Conservation (phyloP, 2,329 filamentous ascomycete species). For the Scedosporium dehoogii region DNA sequence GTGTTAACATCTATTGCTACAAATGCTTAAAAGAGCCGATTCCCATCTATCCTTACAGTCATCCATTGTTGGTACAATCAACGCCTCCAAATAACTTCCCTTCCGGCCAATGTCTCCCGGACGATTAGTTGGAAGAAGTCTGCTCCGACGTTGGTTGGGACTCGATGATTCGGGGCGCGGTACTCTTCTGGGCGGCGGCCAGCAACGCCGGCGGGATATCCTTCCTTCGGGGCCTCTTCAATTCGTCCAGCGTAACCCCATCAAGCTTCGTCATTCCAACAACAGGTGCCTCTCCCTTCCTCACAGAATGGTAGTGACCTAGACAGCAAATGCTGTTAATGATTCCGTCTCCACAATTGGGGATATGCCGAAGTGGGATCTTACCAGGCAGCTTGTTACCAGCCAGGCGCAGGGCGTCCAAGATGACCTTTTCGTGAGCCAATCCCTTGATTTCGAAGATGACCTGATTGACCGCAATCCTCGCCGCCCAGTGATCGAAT, state of each 20-base stretch:
- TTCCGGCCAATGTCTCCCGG: neutral
- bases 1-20: too few species aligned
- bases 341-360: neutral
- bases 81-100: neutral
- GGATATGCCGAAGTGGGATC: constrained; percentile 17
- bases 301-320: constrained; percentile 88
- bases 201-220: constrained; percentile 41
- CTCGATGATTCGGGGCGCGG: constrained; percentile 19
- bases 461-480: constrained; percentile 83
- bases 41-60: neutral
- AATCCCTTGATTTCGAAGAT: constrained; percentile 88
- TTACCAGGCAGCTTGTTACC: constrained; percentile 89
- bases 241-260: constrained; percentile 69
- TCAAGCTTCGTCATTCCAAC: constrained; percentile 90
- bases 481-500: constrained; percentile 92
- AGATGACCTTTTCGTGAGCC: constrained; percentile 87
- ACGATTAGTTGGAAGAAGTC: constrained; percentile 14
- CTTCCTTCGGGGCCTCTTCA: constrained; percentile 66
- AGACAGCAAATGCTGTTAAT: constrained; percentile 13
- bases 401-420: constrained; percentile 87
- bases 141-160: constrained; percentile 22
- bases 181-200: constrained; percentile 16
- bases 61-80: neutral
- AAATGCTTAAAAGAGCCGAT: neutral
- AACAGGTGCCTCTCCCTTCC: constrained; percentile 79